These are phyloP conservation scores for Boletellus sp. DNA, from an alignment of 768 basidiomycete species.

Conservation along the genomic window DNA sequence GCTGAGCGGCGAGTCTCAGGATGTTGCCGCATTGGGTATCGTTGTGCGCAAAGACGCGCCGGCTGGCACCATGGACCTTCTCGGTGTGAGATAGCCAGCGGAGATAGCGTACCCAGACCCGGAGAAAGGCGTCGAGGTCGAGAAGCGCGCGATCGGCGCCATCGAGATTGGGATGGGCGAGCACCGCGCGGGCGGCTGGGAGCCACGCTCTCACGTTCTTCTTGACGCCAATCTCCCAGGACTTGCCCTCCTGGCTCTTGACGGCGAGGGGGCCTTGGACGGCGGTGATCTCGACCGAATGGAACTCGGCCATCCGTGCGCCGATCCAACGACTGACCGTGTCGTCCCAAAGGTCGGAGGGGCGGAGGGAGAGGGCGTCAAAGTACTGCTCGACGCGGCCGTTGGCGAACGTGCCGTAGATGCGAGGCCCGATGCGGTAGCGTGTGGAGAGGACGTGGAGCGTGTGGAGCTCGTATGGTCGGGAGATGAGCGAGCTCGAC, in stretches of 20 bases:
- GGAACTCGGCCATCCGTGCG: constrained; percentile 94
- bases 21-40: constrained; percentile 96
- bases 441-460: constrained; percentile 85
- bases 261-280: constrained; percentile 48
- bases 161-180: constrained; percentile 53
- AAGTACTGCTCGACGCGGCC: constrained; percentile 97
- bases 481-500: constrained; percentile 82
- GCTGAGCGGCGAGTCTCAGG: constrained; percentile 55
- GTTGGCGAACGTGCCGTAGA: constrained; percentile 94
- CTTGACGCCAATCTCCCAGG: constrained; percentile 56
- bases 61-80: constrained; percentile 53
- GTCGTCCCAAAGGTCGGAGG: constrained; percentile 74
- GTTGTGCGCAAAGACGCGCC: constrained; percentile 84
- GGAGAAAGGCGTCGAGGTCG: constrained; percentile 59
- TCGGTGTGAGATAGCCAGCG: constrained; percentile 65
- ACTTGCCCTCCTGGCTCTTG: constrained; percentile 40
- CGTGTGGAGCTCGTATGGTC: constrained; percentile 79
- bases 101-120: constrained; percentile 66
- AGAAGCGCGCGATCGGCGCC: constrained; percentile 48
- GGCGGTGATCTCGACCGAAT: constrained; percentile 78
- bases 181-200: constrained; percentile 65
- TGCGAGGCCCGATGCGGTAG: constrained; percentile 85
- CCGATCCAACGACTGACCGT: constrained; percentile 81
- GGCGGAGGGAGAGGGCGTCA: constrained; percentile 75
- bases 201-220: constrained; percentile 75